phyloP scores from a whole-genome alignment of 164 flowering plant species.

The Tinospora cordifolia region DNA sequence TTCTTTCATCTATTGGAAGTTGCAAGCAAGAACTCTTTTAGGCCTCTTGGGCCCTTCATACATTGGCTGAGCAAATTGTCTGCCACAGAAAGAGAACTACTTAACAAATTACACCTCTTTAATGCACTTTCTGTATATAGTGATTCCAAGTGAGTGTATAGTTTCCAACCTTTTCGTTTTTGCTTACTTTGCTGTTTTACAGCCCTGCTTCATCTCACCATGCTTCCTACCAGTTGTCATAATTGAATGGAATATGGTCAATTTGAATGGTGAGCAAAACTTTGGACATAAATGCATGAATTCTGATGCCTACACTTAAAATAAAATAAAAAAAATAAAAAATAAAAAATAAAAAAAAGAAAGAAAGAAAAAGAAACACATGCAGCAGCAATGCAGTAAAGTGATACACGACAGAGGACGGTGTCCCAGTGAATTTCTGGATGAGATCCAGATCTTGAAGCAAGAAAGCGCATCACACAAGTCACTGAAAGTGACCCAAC shows the following conservation, averaged over 20 bases:
- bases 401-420: background rate
- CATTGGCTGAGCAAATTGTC: background rate
- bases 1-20: too few species aligned
- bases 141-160: too few species aligned
- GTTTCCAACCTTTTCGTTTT: too few species aligned
- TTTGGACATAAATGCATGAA: background rate
- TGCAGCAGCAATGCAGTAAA: background rate
- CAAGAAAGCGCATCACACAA: background rate
- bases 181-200: background rate
- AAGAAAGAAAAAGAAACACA: background rate
- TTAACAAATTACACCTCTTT: too few species aligned
- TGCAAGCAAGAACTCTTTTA: background rate
- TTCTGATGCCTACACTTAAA: background rate
- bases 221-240: background rate
- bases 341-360: too few species aligned
- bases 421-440: background rate
- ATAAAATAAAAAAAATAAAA: too few species aligned
- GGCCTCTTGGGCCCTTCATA: background rate
- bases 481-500: background rate
- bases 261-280: background rate
- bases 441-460: conserved; percentile 3
- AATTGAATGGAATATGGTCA: background rate
- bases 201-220: background rate
- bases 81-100: background rate
- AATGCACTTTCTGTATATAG: too few species aligned